phyloP scores from a whole-genome alignment of 2,329 filamentous ascomycete genomes.

The Calonectria pseudoreteaudii region DNA sequence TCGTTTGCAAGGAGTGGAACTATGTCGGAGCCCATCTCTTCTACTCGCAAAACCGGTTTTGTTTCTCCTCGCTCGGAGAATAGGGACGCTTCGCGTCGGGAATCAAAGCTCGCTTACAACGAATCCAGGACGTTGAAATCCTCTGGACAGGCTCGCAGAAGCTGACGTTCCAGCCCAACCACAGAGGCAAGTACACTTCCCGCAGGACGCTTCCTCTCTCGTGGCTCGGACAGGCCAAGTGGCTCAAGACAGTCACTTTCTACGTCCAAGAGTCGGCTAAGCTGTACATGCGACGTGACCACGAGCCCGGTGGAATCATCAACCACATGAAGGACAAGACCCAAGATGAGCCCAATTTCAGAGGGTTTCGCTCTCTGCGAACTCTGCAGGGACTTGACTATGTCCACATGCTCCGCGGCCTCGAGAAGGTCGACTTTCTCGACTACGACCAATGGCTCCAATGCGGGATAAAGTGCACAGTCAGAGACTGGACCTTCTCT shows the following conservation, averaged over 20 bases:
- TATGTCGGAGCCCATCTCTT: constrained; percentile 57
- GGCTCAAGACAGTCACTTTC: constrained; percentile 55
- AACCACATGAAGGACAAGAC: constrained; percentile 46
- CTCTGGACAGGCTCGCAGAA: constrained; percentile 54
- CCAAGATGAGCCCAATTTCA: constrained; percentile 53
- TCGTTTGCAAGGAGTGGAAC: constrained; percentile 55
- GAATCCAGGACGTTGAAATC: constrained; percentile 58
- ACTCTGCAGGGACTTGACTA: constrained; percentile 59
- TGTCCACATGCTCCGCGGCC: constrained; percentile 56
- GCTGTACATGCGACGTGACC: constrained; percentile 47
- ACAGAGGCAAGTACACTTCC: constrained; percentile 47
- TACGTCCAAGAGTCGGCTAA: constrained; percentile 53
- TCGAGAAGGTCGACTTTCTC: constrained; percentile 55
- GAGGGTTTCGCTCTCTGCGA: constrained; percentile 51
- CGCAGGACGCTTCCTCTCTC: constrained; percentile 51
- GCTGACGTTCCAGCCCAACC: constrained; percentile 36
- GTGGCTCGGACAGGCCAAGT: constrained; percentile 50
- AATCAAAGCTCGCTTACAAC: constrained; percentile 55
- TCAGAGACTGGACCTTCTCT: constrained; percentile 48
- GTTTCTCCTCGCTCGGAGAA: constrained; percentile 66
- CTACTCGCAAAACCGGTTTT: constrained; percentile 62
- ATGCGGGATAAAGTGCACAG: not conserved
- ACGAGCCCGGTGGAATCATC: constrained; percentile 47
- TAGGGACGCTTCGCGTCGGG: constrained; percentile 59
- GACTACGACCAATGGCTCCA: constrained; percentile 50